phyloP scores from a whole-genome alignment of 2,329 filamentous ascomycete species.

The Delphinella strobiligena region DNA sequence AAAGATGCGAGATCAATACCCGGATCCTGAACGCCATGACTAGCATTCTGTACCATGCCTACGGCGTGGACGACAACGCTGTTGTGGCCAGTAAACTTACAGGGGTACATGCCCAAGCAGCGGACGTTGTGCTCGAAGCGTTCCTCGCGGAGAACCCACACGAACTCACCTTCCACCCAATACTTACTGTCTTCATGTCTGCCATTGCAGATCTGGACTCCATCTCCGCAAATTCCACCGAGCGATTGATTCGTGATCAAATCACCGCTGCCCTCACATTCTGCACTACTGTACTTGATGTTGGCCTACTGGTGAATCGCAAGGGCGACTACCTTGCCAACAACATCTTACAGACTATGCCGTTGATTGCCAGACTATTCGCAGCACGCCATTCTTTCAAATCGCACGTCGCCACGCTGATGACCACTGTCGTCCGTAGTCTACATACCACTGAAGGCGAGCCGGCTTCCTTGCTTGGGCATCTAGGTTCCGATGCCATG shows the following conservation, averaged over 20 bases:
- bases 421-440: constrained; percentile 63
- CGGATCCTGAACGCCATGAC: constrained; percentile 59
- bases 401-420: constrained; percentile 51
- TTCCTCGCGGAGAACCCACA: constrained; percentile 61
- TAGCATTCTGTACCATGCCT: constrained; percentile 58
- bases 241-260: constrained; percentile 26
- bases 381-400: constrained; percentile 56
- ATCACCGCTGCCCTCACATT: constrained; percentile 54
- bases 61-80: constrained; percentile 56
- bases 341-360: constrained; percentile 70
- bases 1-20: constrained; percentile 57
- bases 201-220: constrained; percentile 20
- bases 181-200: constrained; percentile 57
- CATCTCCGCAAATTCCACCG: constrained; percentile 14
- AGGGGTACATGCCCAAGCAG: constrained; percentile 56
- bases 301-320: constrained; percentile 51
- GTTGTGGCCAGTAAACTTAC: constrained; percentile 41
- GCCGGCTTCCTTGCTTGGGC: constrained; percentile 85
- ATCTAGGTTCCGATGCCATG: constrained; percentile 70
- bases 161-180: constrained; percentile 63
- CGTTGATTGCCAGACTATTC: constrained; percentile 65
- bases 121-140: constrained; percentile 62
- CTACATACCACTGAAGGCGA: constrained; percentile 53
- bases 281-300: constrained; percentile 56
- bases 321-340: constrained; percentile 50